Evolutionary conservation across 352 stramenopile species (phyloP), one percentile per base, ranked within the genome.

Genomic region (Globisporangium spinosum): DNA sequence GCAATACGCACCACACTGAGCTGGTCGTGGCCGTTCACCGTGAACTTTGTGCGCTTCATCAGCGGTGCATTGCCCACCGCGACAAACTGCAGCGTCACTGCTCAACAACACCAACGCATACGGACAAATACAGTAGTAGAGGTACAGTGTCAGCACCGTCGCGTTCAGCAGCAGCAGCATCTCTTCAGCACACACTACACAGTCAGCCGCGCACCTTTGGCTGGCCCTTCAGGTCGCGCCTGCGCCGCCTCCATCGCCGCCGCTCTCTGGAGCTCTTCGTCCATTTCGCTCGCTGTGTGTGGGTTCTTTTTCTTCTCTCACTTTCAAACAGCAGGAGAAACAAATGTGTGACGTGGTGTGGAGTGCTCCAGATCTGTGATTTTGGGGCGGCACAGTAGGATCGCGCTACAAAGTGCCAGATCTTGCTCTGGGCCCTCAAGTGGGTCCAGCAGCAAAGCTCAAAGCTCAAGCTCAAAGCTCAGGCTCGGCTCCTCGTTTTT

Each of bases 31-130:
- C 84, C 87, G 27, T 82, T 89, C 32, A 94, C 86, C 1, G 85
- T 95, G 65, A 95, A 95, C 73, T 95, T 95, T 67, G 80, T 95
- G 59, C 86, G 84, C 73, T 95, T 93, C 85, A 95, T 92, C 25
- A 95, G 77, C 62, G 85, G 85, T 45, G 85, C 87, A 54, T 80
- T 93, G 51, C 85, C 87, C 64, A 90, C 84, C 1, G 85, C 87
- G 17, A 91, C 78, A 63, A 95, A 95, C 73, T 95, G 87, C 68
- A 95, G 70, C 61, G 83, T 95, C 58, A 95, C 87, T 95, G 43
- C n/a, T 32, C 43, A 23, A n/a, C 32, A 38, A 35, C 32, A 4
- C 9, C 45, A 43, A 60, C 1, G 25, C 7, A 40, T 8, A 17
- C 2, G 17, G 12, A 45, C 13, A 25, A 7, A 15, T 47, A 27